These are phyloP conservation scores for Penicillium carneum DNA, from an alignment of 2,329 filamentous ascomycete genomes.

Conservation along the genomic window DNA sequence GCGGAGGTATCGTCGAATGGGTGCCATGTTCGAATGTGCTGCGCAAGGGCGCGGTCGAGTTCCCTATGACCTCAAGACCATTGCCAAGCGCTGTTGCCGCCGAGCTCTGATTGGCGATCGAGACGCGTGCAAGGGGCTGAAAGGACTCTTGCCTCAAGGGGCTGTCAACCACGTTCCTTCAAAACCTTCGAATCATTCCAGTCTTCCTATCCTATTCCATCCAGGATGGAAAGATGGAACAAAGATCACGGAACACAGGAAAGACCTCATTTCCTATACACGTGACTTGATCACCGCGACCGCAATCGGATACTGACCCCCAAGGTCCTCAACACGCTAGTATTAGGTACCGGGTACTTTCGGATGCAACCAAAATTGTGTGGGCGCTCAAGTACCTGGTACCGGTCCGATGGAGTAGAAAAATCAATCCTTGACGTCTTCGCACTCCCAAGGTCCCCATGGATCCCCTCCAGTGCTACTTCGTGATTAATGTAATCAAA, in stretches of 20 bases:
- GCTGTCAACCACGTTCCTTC: constrained; percentile 2
- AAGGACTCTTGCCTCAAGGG: constrained; percentile 1
- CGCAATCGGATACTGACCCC: constrained; percentile 33
- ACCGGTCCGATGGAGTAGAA: constrained; percentile 13
- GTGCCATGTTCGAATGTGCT: constrained; percentile 70
- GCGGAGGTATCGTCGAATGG: constrained; percentile 84
- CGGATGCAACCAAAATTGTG: neutral
- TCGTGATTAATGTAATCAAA: constrained; percentile 4
- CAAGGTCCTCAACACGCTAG: constrained; percentile 45
- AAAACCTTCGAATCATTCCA: neutral
- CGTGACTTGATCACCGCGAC: constrained; percentile 28
- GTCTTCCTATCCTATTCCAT: neutral
- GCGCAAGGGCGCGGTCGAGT: constrained; percentile 2
- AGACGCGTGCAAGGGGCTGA: constrained; percentile 9
- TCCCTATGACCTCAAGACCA: constrained; percentile 21
- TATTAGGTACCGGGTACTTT: constrained; percentile 28
- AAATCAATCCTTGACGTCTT: constrained; percentile 34
- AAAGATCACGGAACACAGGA: neutral
- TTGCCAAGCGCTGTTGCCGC: constrained; percentile 28
- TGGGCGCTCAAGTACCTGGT: constrained; percentile 19
- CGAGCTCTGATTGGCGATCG: constrained; percentile 31
- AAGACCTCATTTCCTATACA: constrained; percentile 9
- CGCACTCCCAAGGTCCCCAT: constrained; percentile 45
- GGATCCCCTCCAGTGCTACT: constrained; percentile 11
- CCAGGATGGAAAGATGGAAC: neutral